A percentile compares a stretch with the other conserved stretches of the same genome.
Evolutionary conservation across 2,329 filamentous ascomycete species (phyloP).

Genomic region (Alternaria novae-zelandiae): DNA sequence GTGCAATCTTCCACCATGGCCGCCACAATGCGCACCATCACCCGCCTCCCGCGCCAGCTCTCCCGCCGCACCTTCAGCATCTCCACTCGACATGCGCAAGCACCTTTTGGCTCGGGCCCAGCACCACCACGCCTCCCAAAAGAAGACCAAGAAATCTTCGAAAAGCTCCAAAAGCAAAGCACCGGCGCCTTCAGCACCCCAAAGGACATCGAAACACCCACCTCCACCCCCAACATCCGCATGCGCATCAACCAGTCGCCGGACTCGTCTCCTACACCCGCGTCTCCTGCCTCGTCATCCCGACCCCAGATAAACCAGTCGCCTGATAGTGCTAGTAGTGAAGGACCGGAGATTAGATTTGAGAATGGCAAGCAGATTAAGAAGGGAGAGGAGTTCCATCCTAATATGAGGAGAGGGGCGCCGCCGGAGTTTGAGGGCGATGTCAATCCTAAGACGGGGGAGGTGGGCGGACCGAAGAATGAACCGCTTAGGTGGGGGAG

Average conservation of each 20-base stretch:
- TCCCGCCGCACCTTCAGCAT: conserved; percentile 29
- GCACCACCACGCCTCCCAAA: conserved; percentile 85
- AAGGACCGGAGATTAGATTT: conserved; percentile 19
- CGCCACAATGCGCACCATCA: conserved; percentile 24
- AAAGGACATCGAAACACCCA: conserved; percentile 38
- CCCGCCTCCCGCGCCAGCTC: conserved; percentile 35
- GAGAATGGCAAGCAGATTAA: conserved; percentile 51
- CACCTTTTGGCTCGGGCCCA: conserved; percentile 57
- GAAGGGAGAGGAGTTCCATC: conserved; percentile 70
- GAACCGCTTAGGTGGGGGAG: conserved; percentile 89
- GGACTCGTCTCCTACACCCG: conserved; percentile 12
- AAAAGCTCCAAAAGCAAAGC: conserved; percentile 78
- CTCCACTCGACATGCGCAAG: conserved; percentile 12
- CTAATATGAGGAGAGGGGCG: conserved; percentile 75
- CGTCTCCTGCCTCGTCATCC: neutral
- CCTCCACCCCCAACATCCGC: conserved; percentile 23
- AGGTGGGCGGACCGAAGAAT: conserved; percentile 96
- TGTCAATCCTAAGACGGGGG: conserved; percentile 88
- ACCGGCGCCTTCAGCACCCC: conserved; percentile 79
- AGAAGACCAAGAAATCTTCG: conserved; percentile 88
- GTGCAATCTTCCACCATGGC: neutral
- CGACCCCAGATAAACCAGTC: conserved; percentile 20
- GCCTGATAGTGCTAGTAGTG: conserved; percentile 4
- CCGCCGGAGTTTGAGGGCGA: conserved; percentile 94
- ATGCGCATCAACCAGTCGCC: conserved; percentile 46